Conservation (phyloP, 208 protist genomes). For the Trypanosoma boissoni region DNA sequence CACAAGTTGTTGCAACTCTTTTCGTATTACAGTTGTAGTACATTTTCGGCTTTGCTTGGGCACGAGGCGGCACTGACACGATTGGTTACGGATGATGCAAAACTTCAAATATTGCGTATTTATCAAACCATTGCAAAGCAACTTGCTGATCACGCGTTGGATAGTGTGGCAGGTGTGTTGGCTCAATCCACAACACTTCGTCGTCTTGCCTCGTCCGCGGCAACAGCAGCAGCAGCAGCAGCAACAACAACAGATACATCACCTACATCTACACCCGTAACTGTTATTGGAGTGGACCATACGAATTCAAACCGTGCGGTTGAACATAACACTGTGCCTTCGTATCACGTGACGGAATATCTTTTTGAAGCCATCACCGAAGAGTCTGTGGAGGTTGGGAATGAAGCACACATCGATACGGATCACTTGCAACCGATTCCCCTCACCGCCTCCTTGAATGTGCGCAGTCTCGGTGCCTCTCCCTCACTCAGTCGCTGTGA, state of each 20-base stretch:
- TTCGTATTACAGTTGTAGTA: conserved; percentile 59
- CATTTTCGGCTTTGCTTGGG: conserved; percentile 58
- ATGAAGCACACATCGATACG: background rate
- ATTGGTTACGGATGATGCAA: conserved; percentile 47
- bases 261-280: conserved; percentile 1
- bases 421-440: background rate
- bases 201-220: conserved; percentile 41
- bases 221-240: conserved; percentile 10
- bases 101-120: conserved; percentile 36
- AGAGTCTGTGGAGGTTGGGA: conserved; percentile 8
- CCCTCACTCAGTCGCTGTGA: background rate
- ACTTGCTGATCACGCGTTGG: conserved; percentile 40
- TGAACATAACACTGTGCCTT: background rate
- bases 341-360: conserved; percentile 25
- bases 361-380: conserved; percentile 15
- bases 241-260: background rate
- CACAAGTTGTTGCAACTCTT: conserved; percentile 70
- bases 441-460: background rate
- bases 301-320: background rate
- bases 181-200: conserved; percentile 42
- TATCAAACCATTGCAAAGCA: conserved; percentile 47
- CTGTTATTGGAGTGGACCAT: background rate
- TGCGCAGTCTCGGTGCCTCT: background rate
- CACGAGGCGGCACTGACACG: conserved; percentile 39
- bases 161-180: conserved; percentile 50